Conservation (phyloP, 306 rosid species). For the Sicyos edulis region DNA sequence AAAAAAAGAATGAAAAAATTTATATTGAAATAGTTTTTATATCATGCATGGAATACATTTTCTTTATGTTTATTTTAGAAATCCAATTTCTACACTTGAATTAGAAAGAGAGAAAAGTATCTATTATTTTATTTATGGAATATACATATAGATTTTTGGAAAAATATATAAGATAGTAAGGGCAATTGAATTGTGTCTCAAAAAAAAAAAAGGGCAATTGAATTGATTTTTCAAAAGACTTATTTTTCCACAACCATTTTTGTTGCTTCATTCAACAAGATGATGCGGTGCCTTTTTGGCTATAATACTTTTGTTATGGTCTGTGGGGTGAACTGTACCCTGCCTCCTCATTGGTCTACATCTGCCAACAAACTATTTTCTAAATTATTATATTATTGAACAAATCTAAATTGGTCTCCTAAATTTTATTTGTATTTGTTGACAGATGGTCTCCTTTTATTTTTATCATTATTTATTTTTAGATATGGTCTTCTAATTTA, state of each 20-base stretch:
- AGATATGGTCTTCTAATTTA: neutral
- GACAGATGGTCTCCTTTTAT: neutral
- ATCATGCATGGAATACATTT: too few relatives aligned
- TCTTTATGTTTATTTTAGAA: too few relatives aligned
- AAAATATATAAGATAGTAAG: neutral
- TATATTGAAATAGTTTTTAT: too few relatives aligned
- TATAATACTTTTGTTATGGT: neutral
- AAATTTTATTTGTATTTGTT: too few relatives aligned
- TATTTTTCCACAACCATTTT: neutral
- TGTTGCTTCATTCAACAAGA: neutral
- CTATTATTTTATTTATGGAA: neutral
- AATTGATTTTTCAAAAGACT: constrained; percentile 1
- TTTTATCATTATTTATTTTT: too few relatives aligned
- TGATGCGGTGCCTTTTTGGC: neutral
- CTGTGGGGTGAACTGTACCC: constrained; percentile 9
- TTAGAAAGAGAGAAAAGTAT: neutral
- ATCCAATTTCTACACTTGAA: too few relatives aligned
- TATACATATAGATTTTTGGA: neutral
- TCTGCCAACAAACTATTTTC: neutral
- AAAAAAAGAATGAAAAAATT: too few relatives aligned
- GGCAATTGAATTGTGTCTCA: constrained; percentile 3
- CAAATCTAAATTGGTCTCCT: constrained; percentile 12
- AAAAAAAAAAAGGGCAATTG: too few relatives aligned
- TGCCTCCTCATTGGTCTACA: constrained; percentile 15
- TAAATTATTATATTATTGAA: constrained; percentile 5